phyloP scores from a whole-genome alignment of 2,329 filamentous ascomycete species.

The Aciculosporium take region DNA sequence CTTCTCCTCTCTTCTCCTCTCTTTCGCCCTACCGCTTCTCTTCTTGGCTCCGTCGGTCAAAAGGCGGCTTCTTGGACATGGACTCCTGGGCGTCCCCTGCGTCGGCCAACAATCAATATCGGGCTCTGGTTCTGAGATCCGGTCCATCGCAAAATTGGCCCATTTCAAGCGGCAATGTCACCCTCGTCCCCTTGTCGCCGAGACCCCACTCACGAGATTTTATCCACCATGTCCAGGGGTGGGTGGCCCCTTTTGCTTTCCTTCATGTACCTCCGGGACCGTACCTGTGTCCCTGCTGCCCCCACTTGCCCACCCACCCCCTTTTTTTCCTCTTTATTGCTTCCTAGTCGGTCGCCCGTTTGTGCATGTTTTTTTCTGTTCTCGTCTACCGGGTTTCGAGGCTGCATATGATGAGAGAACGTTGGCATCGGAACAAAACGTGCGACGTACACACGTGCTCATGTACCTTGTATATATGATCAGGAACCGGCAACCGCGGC shows the following conservation, averaged over 20 bases:
- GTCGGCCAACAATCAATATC: not conserved
- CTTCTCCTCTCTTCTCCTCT: not conserved
- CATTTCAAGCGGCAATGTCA: conserved; percentile 9
- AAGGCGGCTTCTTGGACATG: too few species aligned
- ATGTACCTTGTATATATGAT: too few species aligned
- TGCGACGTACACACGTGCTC: too few species aligned
- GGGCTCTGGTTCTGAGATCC: too few species aligned
- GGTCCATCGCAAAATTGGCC: too few species aligned
- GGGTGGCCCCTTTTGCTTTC: not conserved
- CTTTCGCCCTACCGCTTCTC: too few species aligned
- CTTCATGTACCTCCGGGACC: not conserved
- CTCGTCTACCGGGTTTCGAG: not conserved
- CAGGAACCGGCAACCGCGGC: too few species aligned
- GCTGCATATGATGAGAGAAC: too few species aligned
- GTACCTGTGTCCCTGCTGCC: too few species aligned
- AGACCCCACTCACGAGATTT: conserved; percentile 9
- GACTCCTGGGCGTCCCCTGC: not conserved
- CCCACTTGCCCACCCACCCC: not conserved
- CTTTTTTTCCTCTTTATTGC: not conserved
- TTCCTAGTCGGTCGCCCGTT: not conserved
- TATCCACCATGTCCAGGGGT: too few species aligned
- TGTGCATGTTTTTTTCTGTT: too few species aligned
- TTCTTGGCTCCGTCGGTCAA: not conserved
- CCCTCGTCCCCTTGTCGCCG: conserved; percentile 6
- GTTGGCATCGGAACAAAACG: too few species aligned